These are phyloP conservation scores for Angophora floribunda DNA, from an alignment of 345 rosid genomes.

Conservation along the genomic window DNA sequence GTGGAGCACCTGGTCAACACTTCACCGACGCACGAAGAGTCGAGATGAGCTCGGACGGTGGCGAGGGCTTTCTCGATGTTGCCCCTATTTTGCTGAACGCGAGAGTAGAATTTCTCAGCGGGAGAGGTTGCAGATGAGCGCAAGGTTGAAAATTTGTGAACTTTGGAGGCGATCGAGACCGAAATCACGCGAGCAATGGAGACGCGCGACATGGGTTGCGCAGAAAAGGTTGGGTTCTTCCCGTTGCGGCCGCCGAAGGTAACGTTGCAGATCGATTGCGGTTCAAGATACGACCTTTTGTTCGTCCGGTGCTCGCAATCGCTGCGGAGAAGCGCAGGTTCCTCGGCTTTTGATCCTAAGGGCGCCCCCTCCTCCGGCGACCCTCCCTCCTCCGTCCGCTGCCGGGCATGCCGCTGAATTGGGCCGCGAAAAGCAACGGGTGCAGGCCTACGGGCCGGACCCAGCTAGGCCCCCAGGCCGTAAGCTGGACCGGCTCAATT, in stretches of 20 bases:
- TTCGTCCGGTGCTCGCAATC: neutral
- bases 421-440: neutral
- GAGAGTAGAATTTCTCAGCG: constrained; percentile 29
- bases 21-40: constrained; percentile 37
- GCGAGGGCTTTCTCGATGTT: constrained; percentile 43
- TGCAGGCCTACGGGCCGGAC: neutral
- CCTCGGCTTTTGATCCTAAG: neutral
- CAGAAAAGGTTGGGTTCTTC: neutral
- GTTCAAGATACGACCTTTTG: neutral
- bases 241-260: neutral
- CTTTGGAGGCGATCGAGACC: constrained; percentile 7
- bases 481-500: neutral
- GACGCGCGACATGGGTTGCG: neutral
- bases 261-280: neutral
- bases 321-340: neutral
- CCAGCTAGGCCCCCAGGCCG: no score
- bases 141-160: constrained; percentile 15
- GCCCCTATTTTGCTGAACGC: constrained; percentile 18
- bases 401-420: neutral
- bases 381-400: neutral
- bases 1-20: constrained; percentile 39
- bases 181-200: constrained; percentile 4
- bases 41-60: constrained; percentile 28
- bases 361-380: neutral
- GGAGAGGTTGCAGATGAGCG: constrained; percentile 19